Base-by-base conservation (phyloP, 2,329 filamentous ascomycete species). In the Diaporthe eres region DNA sequence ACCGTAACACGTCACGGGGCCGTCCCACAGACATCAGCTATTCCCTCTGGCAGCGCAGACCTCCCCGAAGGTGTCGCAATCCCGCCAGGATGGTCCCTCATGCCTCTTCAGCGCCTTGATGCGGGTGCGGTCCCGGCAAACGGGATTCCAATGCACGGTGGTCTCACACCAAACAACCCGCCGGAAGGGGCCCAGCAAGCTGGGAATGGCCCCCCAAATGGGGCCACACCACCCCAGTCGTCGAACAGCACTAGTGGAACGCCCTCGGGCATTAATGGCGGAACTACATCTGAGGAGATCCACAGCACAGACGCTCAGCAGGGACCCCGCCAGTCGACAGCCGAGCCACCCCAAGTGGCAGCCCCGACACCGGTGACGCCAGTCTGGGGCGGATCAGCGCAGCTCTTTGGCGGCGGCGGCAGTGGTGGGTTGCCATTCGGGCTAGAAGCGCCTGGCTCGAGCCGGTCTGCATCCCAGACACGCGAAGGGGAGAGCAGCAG, bases 61-160 rank as follows among this genome's bases (percentile, higher is more conserved):
- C 85, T 93, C 12, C 92, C 92, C 0, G 88, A 91, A 72, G 92
- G 92, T 8, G 86, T 94, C n/a, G 87, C 89, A 7, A 87, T 94
- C 28, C 92, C 92, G 3, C 86, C 88, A 39, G 92, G 92, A 7
- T 94, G 92, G 92, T 90, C 90, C 31, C 82, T 94, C 53, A 84
- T 93, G 61, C 92, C 92, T 34, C 85, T 94, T 2, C 88, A 92
- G 77, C 87, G 90, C 34, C 78, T 90, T 12, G 85, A 82, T 61
- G 25, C 80, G 68, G 55, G 65, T 28, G 77, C 61, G 28, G 49
- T 70, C 25, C 72, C 71, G 13, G 42, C 76, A 10, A 31, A 74
- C 17, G 47, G 42, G 19, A 13, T 31, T 10, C 53, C 65, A n/a
- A 53, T 19, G 22, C 44, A 60, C 22, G 49, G 39, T 39, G 61